Evolutionary conservation across 2,329 filamentous ascomycete species (phyloP), one percentile per base, ranked within the genome.

Genomic region (Cercospora nicotianae): DNA sequence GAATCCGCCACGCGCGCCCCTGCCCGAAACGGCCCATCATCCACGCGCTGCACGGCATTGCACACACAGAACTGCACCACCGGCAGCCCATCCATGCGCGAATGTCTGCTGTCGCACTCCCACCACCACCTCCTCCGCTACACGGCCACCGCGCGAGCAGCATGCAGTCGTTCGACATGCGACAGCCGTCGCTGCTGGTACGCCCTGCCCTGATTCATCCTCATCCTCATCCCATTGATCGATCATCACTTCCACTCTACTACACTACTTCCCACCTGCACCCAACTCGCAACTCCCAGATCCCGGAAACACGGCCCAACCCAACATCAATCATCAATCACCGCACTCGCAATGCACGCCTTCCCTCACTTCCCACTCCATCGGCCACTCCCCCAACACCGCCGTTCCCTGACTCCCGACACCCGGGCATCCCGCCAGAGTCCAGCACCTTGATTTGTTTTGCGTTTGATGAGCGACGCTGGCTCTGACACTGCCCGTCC

Each of bases 391-490:
- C 10, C 59, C 48, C 51, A 16, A 45, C 42, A 59, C 30, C 31
- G 26, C 62, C 31, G n/a, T 36, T 60, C 23, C 57, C 51, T 63
- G 63, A 67, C 66, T 70, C 68, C 55, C 60, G 55, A 36, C 57
- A 31, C 18, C 67, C 60, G 36, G 53, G 13, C 65, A 60, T 59
- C 59, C 60, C 66, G 60, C 36, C 36, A 42, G 36, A n/a, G 16
- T 42, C 16, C 36, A n/a, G 36, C 62, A 64, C 61, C 60, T 63
- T 55, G 61, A 63, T 55, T 55, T 64, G 65, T 65, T 65, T 67
- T 72, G 69, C 67, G 63, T 69, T 71, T 72, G 69, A 72, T 69
- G 65, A 70, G 67, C 18, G 63, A 48, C 64, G 26, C 31, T 64
- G 51, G 31, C 48, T 59, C 31, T 64, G 66, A 70, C 66, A 69